These are phyloP conservation scores for Globisporangium sylvaticum DNA, from an alignment of 352 stramenopile species.

Conservation along the genomic window DNA sequence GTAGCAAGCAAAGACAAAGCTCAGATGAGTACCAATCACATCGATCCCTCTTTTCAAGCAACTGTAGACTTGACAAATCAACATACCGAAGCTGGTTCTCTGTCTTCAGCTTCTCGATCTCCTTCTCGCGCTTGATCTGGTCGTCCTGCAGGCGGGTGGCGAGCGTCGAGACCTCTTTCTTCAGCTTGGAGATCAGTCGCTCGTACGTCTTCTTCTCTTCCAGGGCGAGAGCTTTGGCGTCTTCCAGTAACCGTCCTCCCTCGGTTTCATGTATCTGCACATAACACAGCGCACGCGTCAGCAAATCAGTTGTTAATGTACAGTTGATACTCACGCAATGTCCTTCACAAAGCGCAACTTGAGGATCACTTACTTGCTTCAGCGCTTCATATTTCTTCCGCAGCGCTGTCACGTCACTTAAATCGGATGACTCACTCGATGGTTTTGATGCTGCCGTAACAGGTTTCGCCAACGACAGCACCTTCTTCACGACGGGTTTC, in stretches of 20 bases:
- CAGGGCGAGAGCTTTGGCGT: constrained; percentile 51
- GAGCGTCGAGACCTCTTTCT: constrained; percentile 57
- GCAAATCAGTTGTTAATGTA: background rate
- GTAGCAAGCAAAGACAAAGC: background rate
- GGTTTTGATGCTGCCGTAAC: background rate
- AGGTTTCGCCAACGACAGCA: background rate
- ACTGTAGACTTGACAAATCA: background rate
- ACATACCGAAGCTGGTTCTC: constrained; percentile 36
- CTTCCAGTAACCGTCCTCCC: constrained; percentile 53
- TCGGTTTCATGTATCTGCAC: constrained; percentile 56
- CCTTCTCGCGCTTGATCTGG: constrained; percentile 37
- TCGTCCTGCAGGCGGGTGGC: constrained; percentile 49
- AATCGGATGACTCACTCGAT: background rate
- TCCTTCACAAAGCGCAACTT: background rate
- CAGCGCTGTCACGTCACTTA: constrained; percentile 11
- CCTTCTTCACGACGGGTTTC: constrained; percentile 2
- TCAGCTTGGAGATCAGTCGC: constrained; percentile 64
- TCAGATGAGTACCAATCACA: background rate
- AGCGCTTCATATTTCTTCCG: constrained; percentile 47
- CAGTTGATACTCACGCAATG: background rate
- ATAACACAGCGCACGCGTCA: constrained; percentile 5
- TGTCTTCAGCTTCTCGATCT: constrained; percentile 43
- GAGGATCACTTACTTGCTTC: constrained; percentile 27
- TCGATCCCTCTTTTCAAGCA: background rate
- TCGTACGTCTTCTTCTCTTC: constrained; percentile 75